Conservation (phyloP, 1,284 basidiomycete species). For the Pyrrhoderma lamaoense region DNA sequence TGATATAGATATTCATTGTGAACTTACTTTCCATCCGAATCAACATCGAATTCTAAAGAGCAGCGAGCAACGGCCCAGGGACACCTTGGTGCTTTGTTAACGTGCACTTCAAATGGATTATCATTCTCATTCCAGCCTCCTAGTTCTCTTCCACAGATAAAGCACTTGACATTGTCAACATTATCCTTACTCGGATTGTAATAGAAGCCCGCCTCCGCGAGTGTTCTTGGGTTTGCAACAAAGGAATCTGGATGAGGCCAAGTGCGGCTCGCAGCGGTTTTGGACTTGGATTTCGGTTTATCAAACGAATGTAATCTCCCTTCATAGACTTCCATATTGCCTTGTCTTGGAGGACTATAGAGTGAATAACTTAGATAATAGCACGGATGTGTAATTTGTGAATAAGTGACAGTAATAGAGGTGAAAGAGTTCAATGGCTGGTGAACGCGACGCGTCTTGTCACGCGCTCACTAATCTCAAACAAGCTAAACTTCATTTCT, state of each 20-base stretch:
- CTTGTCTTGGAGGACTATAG: neutral
- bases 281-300: slow-evolving; percentile 40
- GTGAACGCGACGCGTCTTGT: slow-evolving; percentile 1
- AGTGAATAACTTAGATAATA: neutral
- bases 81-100: slow-evolving; percentile 55
- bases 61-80: slow-evolving; percentile 75
- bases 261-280: slow-evolving; percentile 38
- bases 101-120: slow-evolving; percentile 77
- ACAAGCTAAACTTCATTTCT: too few species aligned
- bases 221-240: slow-evolving; percentile 56
- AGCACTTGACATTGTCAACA: slow-evolving; percentile 68
- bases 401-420: neutral
- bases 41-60: slow-evolving; percentile 48
- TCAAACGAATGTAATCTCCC: slow-evolving; percentile 41
- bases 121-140: slow-evolving; percentile 75
- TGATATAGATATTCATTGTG: neutral
- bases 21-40: slow-evolving; percentile 48
- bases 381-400: neutral
- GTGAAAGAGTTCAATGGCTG: neutral
- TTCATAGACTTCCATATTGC: slow-evolving; percentile 13
- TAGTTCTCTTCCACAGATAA: slow-evolving; percentile 67
- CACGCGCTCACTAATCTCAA: too few species aligned
- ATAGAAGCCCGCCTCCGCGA: slow-evolving; percentile 82
- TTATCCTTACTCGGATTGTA: slow-evolving; percentile 56
- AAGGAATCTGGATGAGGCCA: slow-evolving; percentile 62